phyloP scores from a whole-genome alignment of 768 basidiomycete species.

The Kwoniella shandongensis region DNA sequence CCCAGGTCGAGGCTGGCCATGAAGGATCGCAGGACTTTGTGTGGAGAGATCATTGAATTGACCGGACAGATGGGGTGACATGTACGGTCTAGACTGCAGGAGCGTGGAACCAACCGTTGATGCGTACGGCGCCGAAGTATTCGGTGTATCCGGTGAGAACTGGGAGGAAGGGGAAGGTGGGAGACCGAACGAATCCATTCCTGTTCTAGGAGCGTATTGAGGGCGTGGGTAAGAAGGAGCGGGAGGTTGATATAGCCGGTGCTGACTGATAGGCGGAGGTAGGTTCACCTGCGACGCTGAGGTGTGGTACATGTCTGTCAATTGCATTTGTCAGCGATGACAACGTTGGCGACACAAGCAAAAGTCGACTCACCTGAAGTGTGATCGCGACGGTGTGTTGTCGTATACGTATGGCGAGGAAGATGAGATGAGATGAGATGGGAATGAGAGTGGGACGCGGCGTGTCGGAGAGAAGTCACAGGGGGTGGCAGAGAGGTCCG shows the following conservation, averaged over 20 bases:
- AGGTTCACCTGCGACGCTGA: not conserved
- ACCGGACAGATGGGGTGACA: constrained; percentile 12
- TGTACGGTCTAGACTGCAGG: constrained; percentile 11
- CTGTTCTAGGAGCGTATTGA: constrained; percentile 9
- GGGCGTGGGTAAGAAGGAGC: constrained; percentile 8
- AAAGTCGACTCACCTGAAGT: no score
- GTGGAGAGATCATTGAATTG: constrained; percentile 11
- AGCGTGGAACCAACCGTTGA: constrained; percentile 9
- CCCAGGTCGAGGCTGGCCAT: constrained; percentile 3
- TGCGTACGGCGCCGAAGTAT: constrained; percentile 29
- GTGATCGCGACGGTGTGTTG: no score
- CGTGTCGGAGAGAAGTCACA: no score
- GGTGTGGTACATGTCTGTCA: constrained; percentile 15
- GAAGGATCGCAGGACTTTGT: not conserved
- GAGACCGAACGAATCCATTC: constrained; percentile 18
- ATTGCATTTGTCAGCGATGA: no score
- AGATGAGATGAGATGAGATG: not conserved
- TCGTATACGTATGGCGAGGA: not conserved
- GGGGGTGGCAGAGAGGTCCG: constrained; percentile 7
- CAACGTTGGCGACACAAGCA: no score
- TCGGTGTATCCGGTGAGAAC: constrained; percentile 18
- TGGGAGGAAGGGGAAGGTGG: constrained; percentile 18
- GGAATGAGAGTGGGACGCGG: no score
- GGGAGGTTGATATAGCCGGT: constrained; percentile 18
- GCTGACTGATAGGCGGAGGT: constrained; percentile 5